These are phyloP conservation scores for Aureoboletus auriporus DNA, from an alignment of 768 basidiomycete genomes.

Conservation along the genomic window DNA sequence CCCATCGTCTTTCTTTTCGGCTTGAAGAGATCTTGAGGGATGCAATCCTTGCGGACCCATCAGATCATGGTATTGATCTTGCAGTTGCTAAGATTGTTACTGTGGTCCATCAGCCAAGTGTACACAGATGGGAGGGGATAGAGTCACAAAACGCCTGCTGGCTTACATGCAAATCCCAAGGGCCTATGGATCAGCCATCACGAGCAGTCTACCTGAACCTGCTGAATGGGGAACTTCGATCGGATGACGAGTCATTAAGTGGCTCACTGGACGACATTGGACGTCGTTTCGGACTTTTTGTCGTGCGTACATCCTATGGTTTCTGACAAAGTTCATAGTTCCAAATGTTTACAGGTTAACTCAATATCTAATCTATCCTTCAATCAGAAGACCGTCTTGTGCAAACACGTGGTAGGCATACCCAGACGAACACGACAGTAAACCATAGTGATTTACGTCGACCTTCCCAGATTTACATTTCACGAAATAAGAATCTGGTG, in stretches of 20 bases:
- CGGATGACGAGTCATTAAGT: neutral
- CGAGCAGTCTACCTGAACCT: slow-evolving; percentile 1
- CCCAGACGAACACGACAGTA: neutral
- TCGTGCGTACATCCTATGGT: neutral
- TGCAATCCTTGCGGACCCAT: neutral
- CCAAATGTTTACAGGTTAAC: neutral
- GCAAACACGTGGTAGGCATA: slow-evolving; percentile 7
- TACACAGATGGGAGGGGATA: slow-evolving; percentile 6
- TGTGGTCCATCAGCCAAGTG: slow-evolving; percentile 2
- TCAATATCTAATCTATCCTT: slow-evolving; percentile 2
- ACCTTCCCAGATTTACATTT: slow-evolving; percentile 11
- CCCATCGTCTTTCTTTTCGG: slow-evolving; percentile 18
- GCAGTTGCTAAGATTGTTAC: slow-evolving; percentile 8
- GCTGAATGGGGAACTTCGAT: neutral
- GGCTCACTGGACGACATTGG: neutral
- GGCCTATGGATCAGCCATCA: neutral
- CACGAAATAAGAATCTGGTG: slow-evolving; percentile 1
- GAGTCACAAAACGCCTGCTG: slow-evolving; percentile 8
- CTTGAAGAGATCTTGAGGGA: slow-evolving; percentile 10
- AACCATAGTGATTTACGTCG: neutral
- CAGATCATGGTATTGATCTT: slow-evolving; percentile 9
- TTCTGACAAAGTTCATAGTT: neutral
- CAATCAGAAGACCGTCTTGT: neutral
- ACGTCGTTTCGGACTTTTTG: no score
- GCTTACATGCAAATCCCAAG: slow-evolving; percentile 9